Base-by-base conservation (phyloP, 768 basidiomycete species). In the Multifurca ochricompacta region DNA sequence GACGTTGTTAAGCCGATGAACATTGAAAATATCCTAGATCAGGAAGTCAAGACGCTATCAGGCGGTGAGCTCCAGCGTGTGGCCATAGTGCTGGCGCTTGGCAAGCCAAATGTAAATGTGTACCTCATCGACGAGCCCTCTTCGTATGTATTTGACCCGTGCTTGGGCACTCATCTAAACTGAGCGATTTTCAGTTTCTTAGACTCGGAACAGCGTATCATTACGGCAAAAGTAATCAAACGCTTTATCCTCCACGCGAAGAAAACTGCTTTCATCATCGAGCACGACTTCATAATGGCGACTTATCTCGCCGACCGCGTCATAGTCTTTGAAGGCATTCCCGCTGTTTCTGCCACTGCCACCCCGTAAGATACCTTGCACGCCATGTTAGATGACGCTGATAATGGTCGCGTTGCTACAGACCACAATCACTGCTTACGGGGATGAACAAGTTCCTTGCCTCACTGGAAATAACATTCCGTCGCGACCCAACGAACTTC, bases 271-370 rank as follows among this genome's bases (percentile, higher is more conserved):
- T 97, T 99, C 69, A 80, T 99, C 64, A 97, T 99, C 66, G 96
- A 99, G 78, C 96, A 99, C 82, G 95, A 98, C 75, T 97, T 99
- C 71, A 96, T 98, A 74, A 97, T 97, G 95, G 94, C 95, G 3
- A 97, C 95, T 2, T 98, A 99, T 70, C 87, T 99, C 52, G 95
- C 96, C 37, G 96, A 99, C 68, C 87, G 95, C 42, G 92, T 96
- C 64, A 92, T 95, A 56, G 91, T 94, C 11, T 94, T 91, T 63
- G 85, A 88, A 67, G 90, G 90, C 35, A 70, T 82, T 63, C 95
- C 96, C 6, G 94, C 93, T 37, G 70, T 93, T 46, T 50, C 85
- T 47, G 94, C 96, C 16, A 94, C 85, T 36, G 96, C 96, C 18
- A 87, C 89, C 23, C 90, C 86, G 90, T 95, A 68, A 65, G 87